Evolutionary conservation across 202 grass and related monocot species (phyloP).

Genomic region (Tripidium arundinaceum): DNA sequence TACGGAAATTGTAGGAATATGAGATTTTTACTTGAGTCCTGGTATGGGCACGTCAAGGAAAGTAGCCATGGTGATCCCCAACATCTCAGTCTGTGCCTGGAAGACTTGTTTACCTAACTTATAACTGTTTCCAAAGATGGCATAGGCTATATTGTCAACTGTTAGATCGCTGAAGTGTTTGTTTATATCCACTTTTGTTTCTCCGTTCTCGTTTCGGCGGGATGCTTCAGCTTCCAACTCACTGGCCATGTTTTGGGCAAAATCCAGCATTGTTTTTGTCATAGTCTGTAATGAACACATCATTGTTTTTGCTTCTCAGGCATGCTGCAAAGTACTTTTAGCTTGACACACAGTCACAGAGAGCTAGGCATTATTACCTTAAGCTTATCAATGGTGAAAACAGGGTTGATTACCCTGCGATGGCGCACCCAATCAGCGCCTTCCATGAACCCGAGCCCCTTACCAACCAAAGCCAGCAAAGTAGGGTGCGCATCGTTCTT

Average conservation of each 20-base stretch:
- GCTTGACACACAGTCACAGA: no score
- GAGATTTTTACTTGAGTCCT: slow-evolving; percentile 42
- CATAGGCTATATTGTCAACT: slow-evolving; percentile 46
- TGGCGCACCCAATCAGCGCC: slow-evolving; percentile 51
- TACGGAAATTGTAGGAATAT: neutral
- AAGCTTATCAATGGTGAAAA: slow-evolving; percentile 53
- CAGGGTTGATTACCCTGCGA: slow-evolving; percentile 43
- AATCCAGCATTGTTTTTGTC: slow-evolving; percentile 39
- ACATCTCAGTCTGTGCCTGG: slow-evolving; percentile 27
- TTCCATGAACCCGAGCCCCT: slow-evolving; percentile 28
- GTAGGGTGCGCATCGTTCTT: slow-evolving; percentile 19
- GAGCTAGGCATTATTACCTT: slow-evolving; percentile 23
- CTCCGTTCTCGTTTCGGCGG: neutral
- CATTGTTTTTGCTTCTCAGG: neutral
- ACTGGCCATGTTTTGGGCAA: slow-evolving; percentile 27
- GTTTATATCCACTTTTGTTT: slow-evolving; percentile 34
- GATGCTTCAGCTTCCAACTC: slow-evolving; percentile 27
- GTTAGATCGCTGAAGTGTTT: slow-evolving; percentile 34
- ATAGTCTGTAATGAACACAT: slow-evolving; percentile 24
- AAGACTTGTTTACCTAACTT: slow-evolving; percentile 50
- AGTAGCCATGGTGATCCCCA: slow-evolving; percentile 9
- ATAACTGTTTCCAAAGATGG: slow-evolving; percentile 44
- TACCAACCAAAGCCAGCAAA: slow-evolving; percentile 27
- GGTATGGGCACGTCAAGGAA: slow-evolving; percentile 30
- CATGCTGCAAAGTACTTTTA: neutral